Evolutionary conservation across 345 rosid genomes (phyloP), one percentile per base, ranked within the genome.

Genomic region (Ceriops tagal): DNA sequence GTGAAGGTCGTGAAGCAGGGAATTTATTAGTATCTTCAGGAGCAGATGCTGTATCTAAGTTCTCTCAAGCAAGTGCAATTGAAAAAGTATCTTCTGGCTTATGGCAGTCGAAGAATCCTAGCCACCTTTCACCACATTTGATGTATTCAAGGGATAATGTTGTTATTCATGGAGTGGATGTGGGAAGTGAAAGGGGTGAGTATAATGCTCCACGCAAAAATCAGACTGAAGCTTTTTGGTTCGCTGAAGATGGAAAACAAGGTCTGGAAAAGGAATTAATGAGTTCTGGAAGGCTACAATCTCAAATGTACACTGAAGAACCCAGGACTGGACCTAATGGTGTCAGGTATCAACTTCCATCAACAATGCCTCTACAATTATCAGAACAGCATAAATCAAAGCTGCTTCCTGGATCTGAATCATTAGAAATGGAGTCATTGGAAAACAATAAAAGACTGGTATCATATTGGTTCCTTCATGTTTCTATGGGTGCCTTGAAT

Each of bases 31-130:
- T 68, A 0, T 58, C 57, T 8, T 51, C 60, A 19, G 60, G 55
- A 30, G 10, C 60, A 6, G 35, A 51, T 64, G 35, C 75, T 37
- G 39, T 59, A 21, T 58, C 77, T 31, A 79, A 71, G 64, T 53
- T 75, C 53, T 57, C 76, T 64, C 73, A 55, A 21, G 79, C 71
- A 11, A 79, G 79, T 55, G 76, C 76, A 4, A 34, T 71, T 49
- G 79, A 75, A 47, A 75, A 75, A 55, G 69, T 75, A 6, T 79
- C 68, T 55, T 75, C 64, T 8, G 65, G 79, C 59, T 58, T 62
- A 39, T 74, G 82, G 76, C 76, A 67, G n/a, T 74, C 61, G 16
- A 79, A 71, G 57, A 71, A 55, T n/a, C 65, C 73, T 71, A 31
- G 53, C 73, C 66, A 56, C n/a, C 64, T 73, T 57, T 43, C 62